Evolutionary conservation across 164 flowering plant genomes (phyloP), one percentile per base, ranked within the genome.

Genomic region (Nymphaea colorata): DNA sequence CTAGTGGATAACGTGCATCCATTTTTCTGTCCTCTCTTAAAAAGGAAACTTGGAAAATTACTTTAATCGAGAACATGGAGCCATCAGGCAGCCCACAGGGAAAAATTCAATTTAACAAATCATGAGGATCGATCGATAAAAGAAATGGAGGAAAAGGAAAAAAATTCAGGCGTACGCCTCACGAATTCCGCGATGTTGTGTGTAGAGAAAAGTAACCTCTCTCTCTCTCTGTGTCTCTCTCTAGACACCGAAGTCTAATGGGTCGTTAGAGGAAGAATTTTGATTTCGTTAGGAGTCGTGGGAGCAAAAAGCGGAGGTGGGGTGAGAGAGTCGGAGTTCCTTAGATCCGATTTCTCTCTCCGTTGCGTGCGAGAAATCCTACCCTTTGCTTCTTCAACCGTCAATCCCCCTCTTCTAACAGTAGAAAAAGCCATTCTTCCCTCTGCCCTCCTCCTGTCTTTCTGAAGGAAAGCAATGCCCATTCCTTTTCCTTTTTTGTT

Each of bases 391-490:
- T 63, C 42, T 47, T 47, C 55, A 47, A 47, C 7, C 55, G 55
- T 47, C 55, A 47, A 47, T 47, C 55, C 3, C 78, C 82, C 73
- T 83, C 83, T 74, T 79, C 89, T 15, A 74, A 83, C 36, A 25
- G 36, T 25, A 25, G 36, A 25, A 25, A 25, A 25, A 25, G 36
- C 36, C 36, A 25, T 25, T 25, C 55, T 47, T 47, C 12, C 55
- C 11, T 47, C 7, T 47, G 7, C 55, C 12, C 55, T 47, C 55
- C 12, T 12, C 12, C 55, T 47, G 4, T 47, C 55, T 47, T 14
- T 47, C 55, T 3, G 11, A 47, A 7, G 6, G 2, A 47, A 47
- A 47, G 55, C 55, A 47, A 6, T 47, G 55, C 55, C 55, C 12
- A 14, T 14, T 47, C 55, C 2, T 47, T 14, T 6, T 47, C 12